Evolutionary conservation across 352 stramenopile genomes (phyloP).

Genomic region (Phytophthora constricta): DNA sequence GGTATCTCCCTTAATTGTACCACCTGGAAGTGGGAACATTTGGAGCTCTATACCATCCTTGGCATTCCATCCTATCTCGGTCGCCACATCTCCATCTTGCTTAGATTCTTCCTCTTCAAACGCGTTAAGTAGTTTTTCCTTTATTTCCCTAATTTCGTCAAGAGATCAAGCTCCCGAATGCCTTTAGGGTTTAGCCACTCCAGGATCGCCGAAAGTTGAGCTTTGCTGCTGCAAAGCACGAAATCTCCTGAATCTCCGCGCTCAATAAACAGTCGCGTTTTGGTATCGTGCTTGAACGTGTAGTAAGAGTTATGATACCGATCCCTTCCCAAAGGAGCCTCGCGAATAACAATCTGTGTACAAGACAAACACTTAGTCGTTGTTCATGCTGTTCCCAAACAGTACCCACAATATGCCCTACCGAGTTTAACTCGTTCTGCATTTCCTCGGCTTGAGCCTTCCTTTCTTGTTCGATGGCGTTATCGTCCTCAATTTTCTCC

Average conservation of each 20-base stretch:
- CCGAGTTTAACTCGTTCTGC: conserved; percentile 43
- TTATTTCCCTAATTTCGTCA: conserved; percentile 63
- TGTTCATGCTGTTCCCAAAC: not conserved
- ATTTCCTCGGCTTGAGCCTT: conserved; percentile 50
- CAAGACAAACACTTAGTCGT: not conserved
- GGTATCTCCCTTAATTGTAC: conserved; percentile 49
- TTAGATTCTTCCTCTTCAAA: conserved; percentile 35
- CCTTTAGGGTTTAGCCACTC: conserved; percentile 83
- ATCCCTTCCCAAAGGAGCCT: conserved; percentile 72
- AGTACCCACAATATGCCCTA: not conserved
- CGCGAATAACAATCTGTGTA: conserved; percentile 66
- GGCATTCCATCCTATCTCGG: conserved; percentile 31
- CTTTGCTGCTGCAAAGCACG: conserved; percentile 47
- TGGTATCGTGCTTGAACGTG: conserved; percentile 74
- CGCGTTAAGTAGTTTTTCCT: conserved; percentile 41
- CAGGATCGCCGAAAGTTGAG: conserved; percentile 54
- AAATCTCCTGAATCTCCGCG: conserved; percentile 70
- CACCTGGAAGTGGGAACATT: conserved; percentile 74
- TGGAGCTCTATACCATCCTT: conserved; percentile 57
- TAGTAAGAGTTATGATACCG: conserved; percentile 84
- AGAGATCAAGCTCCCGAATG: conserved; percentile 65
- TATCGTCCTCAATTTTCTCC: conserved; percentile 60
- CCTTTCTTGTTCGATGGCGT: conserved; percentile 57
- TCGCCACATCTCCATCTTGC: conserved; percentile 15
- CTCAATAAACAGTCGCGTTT: conserved; percentile 72